Conservation (phyloP, 1,284 basidiomycete species). For the Boletellus dicymbophilus region DNA sequence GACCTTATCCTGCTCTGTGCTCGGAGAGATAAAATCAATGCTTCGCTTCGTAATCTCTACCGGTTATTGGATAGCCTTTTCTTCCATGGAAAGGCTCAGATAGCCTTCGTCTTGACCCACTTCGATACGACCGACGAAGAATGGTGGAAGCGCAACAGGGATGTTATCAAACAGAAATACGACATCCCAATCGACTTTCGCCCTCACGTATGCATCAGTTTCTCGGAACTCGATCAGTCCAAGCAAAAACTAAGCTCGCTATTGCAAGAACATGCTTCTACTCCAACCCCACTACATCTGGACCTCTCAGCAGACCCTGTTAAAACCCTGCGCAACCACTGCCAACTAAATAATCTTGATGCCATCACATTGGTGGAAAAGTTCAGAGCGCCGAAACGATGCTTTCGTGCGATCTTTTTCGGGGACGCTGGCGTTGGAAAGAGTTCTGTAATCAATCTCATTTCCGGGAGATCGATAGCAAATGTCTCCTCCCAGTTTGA, state of each 20-base stretch:
- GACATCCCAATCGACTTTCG: conserved; percentile 16
- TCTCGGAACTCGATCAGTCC: conserved; percentile 12
- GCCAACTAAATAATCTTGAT: conserved; percentile 10
- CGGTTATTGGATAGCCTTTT: conserved; percentile 27
- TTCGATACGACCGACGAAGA: conserved; percentile 26
- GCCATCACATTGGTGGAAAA: conserved; percentile 14
- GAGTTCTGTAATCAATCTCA: conserved; percentile 31
- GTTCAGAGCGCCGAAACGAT: conserved; percentile 14
- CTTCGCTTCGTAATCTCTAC: conserved; percentile 28
- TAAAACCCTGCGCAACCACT: conserved; percentile 11
- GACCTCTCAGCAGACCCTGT: conserved; percentile 13
- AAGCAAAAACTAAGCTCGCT: conserved; percentile 14
- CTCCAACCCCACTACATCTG: conserved; percentile 10
- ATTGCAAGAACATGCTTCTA: conserved; percentile 7
- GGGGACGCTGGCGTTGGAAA: conserved; percentile 31
- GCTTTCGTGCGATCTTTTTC: conserved; percentile 26
- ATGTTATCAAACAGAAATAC: conserved; percentile 19
- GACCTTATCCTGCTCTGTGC: conserved; percentile 28
- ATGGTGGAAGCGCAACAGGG: conserved; percentile 29
- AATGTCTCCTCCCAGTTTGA: conserved; percentile 13
- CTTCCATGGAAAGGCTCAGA: conserved; percentile 29
- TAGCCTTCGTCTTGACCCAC: conserved; percentile 40
- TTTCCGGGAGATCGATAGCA: conserved; percentile 16
- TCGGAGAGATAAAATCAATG: conserved; percentile 25
- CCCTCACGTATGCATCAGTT: conserved; percentile 25